These are phyloP conservation scores for sunflower (Helianthus annuus) DNA, from an alignment of 129 eudicot genomes.

Conservation along the genomic window HanXRQr2.0-SUNRISE NC_035447.2:129583189-129583688, in stretches of 20 bases:
- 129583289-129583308: constrained; percentile 70
- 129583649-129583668: constrained; percentile 66
- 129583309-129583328: constrained; percentile 79
- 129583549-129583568: constrained; percentile 70
- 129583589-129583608: constrained; percentile 59
- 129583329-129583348: constrained; percentile 46
- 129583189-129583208: constrained; percentile 17
- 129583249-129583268: constrained; percentile 54
- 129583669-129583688: constrained; percentile 68
- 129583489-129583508: constrained; percentile 73
- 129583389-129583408: constrained; percentile 40
- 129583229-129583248: constrained; percentile 81
- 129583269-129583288: constrained; percentile 39
- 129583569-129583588: constrained; percentile 76
- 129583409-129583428: constrained; percentile 63
- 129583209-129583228: constrained; percentile 73
- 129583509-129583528: constrained; percentile 58
- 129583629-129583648: constrained; percentile 71
- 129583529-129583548: constrained; percentile 62
- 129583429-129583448: constrained; percentile 82
- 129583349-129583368: constrained; percentile 65
- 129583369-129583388: constrained; percentile 68
- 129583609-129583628: constrained; percentile 69
- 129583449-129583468: constrained; percentile 31
- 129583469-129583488: constrained; percentile 58